Base-by-base conservation (phyloP, 352 stramenopile species). In the Pseudoperonospora humuli region DNA sequence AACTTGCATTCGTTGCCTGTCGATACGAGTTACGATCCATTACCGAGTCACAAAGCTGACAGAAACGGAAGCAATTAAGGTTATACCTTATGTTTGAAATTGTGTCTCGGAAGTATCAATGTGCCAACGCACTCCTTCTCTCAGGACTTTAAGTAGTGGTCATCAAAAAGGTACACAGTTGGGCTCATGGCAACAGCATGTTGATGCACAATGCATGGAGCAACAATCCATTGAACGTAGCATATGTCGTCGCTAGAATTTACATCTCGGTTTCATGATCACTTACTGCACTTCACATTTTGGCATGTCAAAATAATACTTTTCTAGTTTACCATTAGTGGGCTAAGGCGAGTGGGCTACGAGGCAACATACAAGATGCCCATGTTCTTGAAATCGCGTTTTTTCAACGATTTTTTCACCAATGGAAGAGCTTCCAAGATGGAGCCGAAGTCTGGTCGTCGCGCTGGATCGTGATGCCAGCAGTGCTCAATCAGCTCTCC, bases 351-450 rank as follows among this genome's bases (percentile, higher is more conserved):
- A 48, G 50, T 48, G 54, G 52, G 43, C 38, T 53, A 52, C 27
- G 37, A 45, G 43, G 34, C 48, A 23, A 49, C 43, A 21, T 69
- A 69, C 36, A 69, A 47, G 34, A 92, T 89, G 34, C 78, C 67
- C 54, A 90, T 69, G 51, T 88, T 85, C 70, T 90, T 87, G 46
- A 85, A 88, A 40, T 92, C 80, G 38, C 78, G 75, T 59, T 90
- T 89, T 61, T 87, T 89, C 39, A 92, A 54, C 33, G 78, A 86
- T 23, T 57, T 60, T 40, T 88, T 81, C 42, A 92, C 76, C n/a
- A 87, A 50, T 18, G 80, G 77, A 7, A 93, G 62, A 21, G 76
- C 72, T 52, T 88, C 81, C 19, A 91, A 44, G 42, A 91, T 86
- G 25, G 65, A 63, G 2, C 68, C 64, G 57, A 93, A 93, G 31